These are phyloP conservation scores for Ananas comosus DNA, from an alignment of 176 grass and related monocot genomes.

Conservation along the genomic window DNA sequence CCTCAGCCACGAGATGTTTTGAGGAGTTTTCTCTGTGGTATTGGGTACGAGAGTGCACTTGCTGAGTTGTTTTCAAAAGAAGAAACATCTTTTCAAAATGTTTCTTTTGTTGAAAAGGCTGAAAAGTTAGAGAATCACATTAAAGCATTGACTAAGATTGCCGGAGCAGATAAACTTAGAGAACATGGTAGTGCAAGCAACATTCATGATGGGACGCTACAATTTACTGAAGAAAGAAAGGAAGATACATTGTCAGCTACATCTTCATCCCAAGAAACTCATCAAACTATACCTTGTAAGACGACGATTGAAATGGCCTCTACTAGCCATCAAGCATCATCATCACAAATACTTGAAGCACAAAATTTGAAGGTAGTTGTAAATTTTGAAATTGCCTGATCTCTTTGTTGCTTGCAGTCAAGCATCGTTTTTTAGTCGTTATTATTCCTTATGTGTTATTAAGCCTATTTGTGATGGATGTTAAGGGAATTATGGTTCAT, in stretches of 20 bases:
- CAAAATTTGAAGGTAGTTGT: constrained; percentile 40
- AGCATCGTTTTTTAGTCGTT: neutral
- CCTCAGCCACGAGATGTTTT: constrained; percentile 49
- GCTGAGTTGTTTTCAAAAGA: constrained; percentile 48
- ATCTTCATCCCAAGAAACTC: constrained; percentile 22
- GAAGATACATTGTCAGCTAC: constrained; percentile 6
- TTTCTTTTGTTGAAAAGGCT: constrained; percentile 36
- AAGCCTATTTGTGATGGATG: neutral
- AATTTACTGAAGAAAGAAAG: constrained; percentile 18
- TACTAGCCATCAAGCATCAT: constrained; percentile 15
- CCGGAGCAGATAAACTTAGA: constrained; percentile 37
- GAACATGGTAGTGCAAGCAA: constrained; percentile 27
- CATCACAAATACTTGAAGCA: constrained; percentile 24
- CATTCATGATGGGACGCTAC: constrained; percentile 18
- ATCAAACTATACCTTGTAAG: constrained; percentile 19
- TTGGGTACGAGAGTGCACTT: constrained; percentile 53
- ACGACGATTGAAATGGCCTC: constrained; percentile 11
- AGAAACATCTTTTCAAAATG: constrained; percentile 27
- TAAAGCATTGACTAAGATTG: constrained; percentile 46
- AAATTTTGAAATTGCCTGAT: constrained; percentile 6
- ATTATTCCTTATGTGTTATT: neutral
- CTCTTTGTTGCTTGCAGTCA: constrained; percentile 15
- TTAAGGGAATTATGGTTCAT: neutral
- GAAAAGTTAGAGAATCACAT: constrained; percentile 54
- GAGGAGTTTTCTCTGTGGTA: constrained; percentile 48